Conservation (phyloP, 1,139 yeast genomes). For the Chernovozyma aurita region DNA sequence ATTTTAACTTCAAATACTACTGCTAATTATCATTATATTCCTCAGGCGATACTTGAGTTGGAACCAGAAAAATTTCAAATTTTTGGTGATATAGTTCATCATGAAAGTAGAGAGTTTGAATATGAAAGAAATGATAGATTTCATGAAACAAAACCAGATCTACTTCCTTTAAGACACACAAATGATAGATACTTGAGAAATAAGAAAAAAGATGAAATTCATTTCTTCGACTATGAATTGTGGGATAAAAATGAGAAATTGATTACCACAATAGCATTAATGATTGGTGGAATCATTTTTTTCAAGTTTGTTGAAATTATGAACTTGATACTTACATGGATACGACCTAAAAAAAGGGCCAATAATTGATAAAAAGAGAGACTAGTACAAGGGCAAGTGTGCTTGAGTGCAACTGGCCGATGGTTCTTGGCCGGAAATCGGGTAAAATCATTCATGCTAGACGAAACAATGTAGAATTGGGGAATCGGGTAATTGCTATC, state of each 20-base stretch:
- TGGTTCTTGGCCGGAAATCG: too few species aligned
- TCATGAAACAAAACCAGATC: constrained; percentile 30
- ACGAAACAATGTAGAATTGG: too few species aligned
- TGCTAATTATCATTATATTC: constrained; percentile 28
- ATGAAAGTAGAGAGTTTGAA: constrained; percentile 43
- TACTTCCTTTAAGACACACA: constrained; percentile 29
- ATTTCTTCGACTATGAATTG: constrained; percentile 33
- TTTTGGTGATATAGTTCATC: constrained; percentile 44
- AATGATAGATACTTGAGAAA: constrained; percentile 28
- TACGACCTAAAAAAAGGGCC: not conserved
- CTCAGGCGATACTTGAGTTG: constrained; percentile 20
- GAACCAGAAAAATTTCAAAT: constrained; percentile 35
- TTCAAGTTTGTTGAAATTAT: constrained; percentile 9
- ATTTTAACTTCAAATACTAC: constrained; percentile 39
- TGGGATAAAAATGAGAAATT: constrained; percentile 40
- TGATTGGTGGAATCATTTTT: constrained; percentile 19
- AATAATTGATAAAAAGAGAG: not conserved
- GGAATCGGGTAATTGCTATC: too few species aligned
- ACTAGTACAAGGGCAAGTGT: not conserved
- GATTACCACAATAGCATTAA: constrained; percentile 30
- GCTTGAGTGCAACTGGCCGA: not conserved
- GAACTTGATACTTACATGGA: not conserved
- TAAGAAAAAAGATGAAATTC: constrained; percentile 31
- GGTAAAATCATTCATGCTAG: too few species aligned
- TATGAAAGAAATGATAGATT: constrained; percentile 51